Conservation (phyloP, 2,329 filamentous ascomycete species). For the Sclerotinia borealis region DNA sequence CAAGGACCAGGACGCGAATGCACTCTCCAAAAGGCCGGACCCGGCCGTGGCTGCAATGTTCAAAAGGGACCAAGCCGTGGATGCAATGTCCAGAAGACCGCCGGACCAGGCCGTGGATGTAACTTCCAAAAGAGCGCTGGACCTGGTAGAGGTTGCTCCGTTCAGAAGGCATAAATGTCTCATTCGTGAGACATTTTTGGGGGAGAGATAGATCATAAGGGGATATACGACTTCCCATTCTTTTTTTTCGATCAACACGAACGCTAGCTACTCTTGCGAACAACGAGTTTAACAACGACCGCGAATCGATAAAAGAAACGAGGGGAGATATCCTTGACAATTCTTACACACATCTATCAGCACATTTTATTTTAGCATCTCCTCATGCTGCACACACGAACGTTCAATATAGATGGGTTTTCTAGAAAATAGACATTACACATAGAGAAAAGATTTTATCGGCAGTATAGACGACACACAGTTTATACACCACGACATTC, state of each 20-base stretch:
- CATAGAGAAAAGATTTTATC: neutral
- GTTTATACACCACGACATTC: neutral
- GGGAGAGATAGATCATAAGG: neutral
- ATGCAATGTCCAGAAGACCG: conserved; percentile 4
- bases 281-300: neutral
- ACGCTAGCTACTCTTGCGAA: conserved; percentile 4
- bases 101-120: neutral
- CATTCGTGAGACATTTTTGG: neutral
- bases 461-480: neutral
- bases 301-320: neutral
- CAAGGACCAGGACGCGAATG: conserved; percentile 7
- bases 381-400: neutral
- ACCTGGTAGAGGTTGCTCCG: neutral
- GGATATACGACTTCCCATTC: neutral
- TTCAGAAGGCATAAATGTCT: conserved; percentile 9
- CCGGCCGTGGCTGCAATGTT: conserved; percentile 5
- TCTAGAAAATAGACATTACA: neutral
- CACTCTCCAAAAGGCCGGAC: neutral
- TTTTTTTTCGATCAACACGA: neutral
- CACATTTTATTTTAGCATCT: neutral
- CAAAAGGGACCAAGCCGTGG: conserved; percentile 5
- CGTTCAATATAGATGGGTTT: neutral
- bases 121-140: neutral
- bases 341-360: neutral
- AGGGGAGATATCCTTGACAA: neutral